A percentile compares a stretch with the other conserved stretches of the same genome.
Conservation (phyloP, 108 stramenopile genomes). For the Nannochloropsis granulata region DNA sequence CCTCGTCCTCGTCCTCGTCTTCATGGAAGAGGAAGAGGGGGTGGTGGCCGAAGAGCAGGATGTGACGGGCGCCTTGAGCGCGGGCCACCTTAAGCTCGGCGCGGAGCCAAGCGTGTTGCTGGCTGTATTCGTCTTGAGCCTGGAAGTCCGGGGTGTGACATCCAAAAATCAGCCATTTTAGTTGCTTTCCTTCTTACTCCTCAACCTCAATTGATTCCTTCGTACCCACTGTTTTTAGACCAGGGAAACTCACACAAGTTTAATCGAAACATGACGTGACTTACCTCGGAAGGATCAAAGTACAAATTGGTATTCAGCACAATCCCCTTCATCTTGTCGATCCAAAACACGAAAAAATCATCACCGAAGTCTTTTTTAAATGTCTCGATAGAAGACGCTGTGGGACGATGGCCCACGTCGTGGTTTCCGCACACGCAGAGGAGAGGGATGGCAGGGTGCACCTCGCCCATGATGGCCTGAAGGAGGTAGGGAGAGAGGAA, state of each 20-base stretch:
- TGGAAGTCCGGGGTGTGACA: background rate
- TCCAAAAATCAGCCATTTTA: too few species aligned
- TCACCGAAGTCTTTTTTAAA: background rate
- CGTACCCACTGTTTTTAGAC: background rate
- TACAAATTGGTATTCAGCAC: background rate
- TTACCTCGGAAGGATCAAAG: background rate
- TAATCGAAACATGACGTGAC: background rate
- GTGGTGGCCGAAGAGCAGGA: background rate
- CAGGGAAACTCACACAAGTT: too few species aligned
- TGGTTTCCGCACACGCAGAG: constrained; percentile 4
- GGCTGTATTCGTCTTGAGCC: background rate
- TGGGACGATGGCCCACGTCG: background rate
- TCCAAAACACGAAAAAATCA: background rate
- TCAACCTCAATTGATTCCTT: background rate
- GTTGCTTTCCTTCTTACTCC: background rate
- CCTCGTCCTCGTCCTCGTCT: background rate
- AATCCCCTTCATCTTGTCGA: background rate
- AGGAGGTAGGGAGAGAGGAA: background rate
- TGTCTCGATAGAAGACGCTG: background rate
- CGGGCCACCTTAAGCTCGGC: background rate
- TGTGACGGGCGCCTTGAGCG: background rate
- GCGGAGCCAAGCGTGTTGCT: background rate
- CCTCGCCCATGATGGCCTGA: background rate
- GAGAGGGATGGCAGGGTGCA: background rate
- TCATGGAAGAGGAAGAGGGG: background rate